Evolutionary conservation across 306 rosid species (phyloP), one percentile per base, ranked within the genome.

Genomic region (Pterocarpus santalinus): DNA sequence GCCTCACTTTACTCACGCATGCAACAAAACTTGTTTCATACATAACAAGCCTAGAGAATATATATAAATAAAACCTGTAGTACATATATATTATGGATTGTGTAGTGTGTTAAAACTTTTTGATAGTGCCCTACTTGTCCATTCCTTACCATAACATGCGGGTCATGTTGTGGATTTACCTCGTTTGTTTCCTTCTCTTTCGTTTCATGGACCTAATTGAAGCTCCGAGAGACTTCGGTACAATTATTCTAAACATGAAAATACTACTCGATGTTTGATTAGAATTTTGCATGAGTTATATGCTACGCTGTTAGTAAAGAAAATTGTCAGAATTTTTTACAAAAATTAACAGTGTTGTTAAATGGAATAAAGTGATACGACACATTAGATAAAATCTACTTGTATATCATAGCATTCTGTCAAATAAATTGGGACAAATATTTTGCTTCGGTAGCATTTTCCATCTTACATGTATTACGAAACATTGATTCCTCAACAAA

Each of bases 141-240:
- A 80, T 72, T 72, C 66, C 65, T 64, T 72, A 30, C 68, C 84
- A 39, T 65, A 13, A 43, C 73, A 41, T 46, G 49, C 52, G 61
- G 79, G 38, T 73, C 62, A 53, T 53, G 41, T 69, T 80, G 11
- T 53, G 47, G 51, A 64, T 64, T 65, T 65, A 41, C 75, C 36
- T 28, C 36, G 4, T 12, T 39, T 55, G 16, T 8, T 30, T 43
- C 17, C 43, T 65, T 81, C 17, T 73, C 69, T 81, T 22, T 65
- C 41, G 41, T 56, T 81, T 73, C 76, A 4, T 65, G 62, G 13
- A 12, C 53, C 73, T 53, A 53, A 66, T 65, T 49, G 13, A 75
- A 33, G 38, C 15, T n/a, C 4, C 10, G 1, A 8, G 15, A 64
- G 17, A 63, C 17, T 34, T 44, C 63, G 61, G 14, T 41, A 30